These are phyloP conservation scores for Lactarius akahatsu DNA, from an alignment of 768 basidiomycete species.

Conservation along the genomic window DNA sequence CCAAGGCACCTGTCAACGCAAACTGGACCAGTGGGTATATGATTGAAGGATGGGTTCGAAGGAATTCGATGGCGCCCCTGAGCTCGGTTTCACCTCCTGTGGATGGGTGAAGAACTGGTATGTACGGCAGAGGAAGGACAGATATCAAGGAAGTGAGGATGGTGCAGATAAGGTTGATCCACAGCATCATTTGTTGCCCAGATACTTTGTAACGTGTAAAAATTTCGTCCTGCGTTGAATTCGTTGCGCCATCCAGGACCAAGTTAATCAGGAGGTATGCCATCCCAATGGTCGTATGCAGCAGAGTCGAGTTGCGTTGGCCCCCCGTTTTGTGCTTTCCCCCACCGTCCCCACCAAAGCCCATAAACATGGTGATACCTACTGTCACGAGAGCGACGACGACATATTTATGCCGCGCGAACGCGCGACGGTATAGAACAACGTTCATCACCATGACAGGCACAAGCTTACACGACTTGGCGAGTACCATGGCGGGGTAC, in stretches of 20 bases:
- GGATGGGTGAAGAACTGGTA: slow-evolving; percentile 78
- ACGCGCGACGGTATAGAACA: slow-evolving; percentile 87
- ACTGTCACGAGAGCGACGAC: slow-evolving; percentile 90
- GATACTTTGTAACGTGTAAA: slow-evolving; percentile 72
- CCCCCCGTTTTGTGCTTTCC: slow-evolving; percentile 39
- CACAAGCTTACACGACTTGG: slow-evolving; percentile 98
- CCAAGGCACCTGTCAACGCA: slow-evolving; percentile 86
- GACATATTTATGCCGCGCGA: slow-evolving; percentile 92
- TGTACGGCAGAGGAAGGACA: slow-evolving; percentile 72
- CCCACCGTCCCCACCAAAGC: slow-evolving; percentile 63
- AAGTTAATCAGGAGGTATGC: slow-evolving; percentile 82
- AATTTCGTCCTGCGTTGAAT: slow-evolving; percentile 97
- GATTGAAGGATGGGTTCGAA: slow-evolving; percentile 74
- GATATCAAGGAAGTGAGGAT: slow-evolving; percentile 66
- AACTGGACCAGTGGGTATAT: slow-evolving; percentile 76
- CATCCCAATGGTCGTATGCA: slow-evolving; percentile 68
- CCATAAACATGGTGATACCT: slow-evolving; percentile 95
- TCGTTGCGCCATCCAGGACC: slow-evolving; percentile 86
- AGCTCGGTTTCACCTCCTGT: slow-evolving; percentile 62
- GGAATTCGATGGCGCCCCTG: slow-evolving; percentile 65
- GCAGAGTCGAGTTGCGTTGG: slow-evolving; percentile 41
- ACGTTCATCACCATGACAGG: slow-evolving; percentile 99
- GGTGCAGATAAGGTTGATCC: slow-evolving; percentile 89
- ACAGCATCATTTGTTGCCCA: slow-evolving; percentile 99
- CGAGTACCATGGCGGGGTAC: slow-evolving; percentile 98